Percentiles rank a stretch among this genome's conserved stretches.
Evolutionary conservation across 1,284 basidiomycete species (phyloP).

Genomic region (Cerrena zonata): DNA sequence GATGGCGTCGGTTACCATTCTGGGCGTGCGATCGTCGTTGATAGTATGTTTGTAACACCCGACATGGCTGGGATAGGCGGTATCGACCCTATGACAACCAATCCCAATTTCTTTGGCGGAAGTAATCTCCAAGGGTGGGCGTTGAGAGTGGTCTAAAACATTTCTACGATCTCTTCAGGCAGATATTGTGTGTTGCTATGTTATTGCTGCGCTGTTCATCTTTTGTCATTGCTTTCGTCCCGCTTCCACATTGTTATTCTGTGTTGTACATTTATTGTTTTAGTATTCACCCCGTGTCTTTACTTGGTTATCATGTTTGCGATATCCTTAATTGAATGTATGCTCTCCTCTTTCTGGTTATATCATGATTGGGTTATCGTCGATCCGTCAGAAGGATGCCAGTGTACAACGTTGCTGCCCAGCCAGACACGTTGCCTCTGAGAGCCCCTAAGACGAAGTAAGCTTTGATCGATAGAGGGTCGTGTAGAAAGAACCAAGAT

Average conservation of each 20-base stretch:
- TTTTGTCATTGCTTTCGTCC: slow-evolving; percentile 2
- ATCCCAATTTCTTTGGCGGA: slow-evolving; percentile 54
- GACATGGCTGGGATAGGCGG: slow-evolving; percentile 36
- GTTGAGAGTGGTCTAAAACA: slow-evolving; percentile 50
- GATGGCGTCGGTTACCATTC: slow-evolving; percentile 82
- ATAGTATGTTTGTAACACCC: slow-evolving; percentile 69
- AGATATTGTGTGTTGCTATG: slow-evolving; percentile 9
- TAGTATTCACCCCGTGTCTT: not conserved
- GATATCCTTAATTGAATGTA: not conserved
- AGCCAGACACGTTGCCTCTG: not conserved
- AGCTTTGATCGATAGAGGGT: not conserved
- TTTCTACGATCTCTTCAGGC: slow-evolving; percentile 2
- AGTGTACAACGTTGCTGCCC: not conserved
- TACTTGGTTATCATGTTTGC: not conserved
- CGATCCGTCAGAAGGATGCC: not conserved
- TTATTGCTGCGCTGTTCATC: slow-evolving; percentile 8
- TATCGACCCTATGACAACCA: slow-evolving; percentile 14
- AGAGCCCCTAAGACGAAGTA: not conserved
- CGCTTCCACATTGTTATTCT: slow-evolving; percentile 2
- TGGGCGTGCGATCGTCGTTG: slow-evolving; percentile 72
- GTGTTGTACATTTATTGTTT: slow-evolving; percentile 3
- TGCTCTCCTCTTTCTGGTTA: no score
- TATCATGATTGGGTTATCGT: no score
- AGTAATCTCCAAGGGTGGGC: slow-evolving; percentile 63
- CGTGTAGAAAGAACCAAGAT: not conserved